Evolutionary conservation across 352 stramenopile species (phyloP), one percentile per base, ranked within the genome.

Genomic region (Pythium guiyangense): DNA sequence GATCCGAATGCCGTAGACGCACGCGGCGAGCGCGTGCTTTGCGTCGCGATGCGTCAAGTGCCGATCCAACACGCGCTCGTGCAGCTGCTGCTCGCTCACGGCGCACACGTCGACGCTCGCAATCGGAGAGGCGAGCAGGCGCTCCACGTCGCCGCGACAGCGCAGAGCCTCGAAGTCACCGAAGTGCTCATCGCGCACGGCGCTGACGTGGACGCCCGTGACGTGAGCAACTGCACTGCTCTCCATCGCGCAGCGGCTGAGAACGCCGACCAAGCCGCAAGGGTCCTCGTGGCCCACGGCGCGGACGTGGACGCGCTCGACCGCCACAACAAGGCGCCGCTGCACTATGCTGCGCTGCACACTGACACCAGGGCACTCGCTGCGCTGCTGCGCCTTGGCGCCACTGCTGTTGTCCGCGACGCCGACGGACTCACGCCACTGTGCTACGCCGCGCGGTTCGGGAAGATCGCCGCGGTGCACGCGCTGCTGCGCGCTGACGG

Each of bases 61-160:
- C 37, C 5, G 11, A 14, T 5, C 15, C 6, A 42, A 14, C 11
- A 6, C 4, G 11, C 37, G 12, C 11, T 42, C 37, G 11, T 42
- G 37, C 6, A 42, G 1, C 11, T 56, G 26, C 37, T 48, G 50
- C 50, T 56, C 15, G 50, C 22, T 8, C 50, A 56, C 20, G 37
- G 50, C 12, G 50, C 37, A 48, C 35, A 47, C 2, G 18, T 40
- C 6, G 29, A 29, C 29, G 27, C n/a, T 11, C 35, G 14, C 37
- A 5, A 48, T 1, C 35, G 18, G 14, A 46, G 17, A 5, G 22
- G 35, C 14, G 22, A 47, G 35, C 25, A 25, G 11, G 50, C 35
- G 15, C 35, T 55, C 2, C 34, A 39, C 22, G 6, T 55, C 15
- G 50, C 50, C 15, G 35, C 25, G 1, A 26, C 25, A 17, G 22